These are phyloP conservation scores for Mortierella alpina DNA, from an alignment of 192 early-diverging fungal genomes.

Conservation along the genomic window DNA sequence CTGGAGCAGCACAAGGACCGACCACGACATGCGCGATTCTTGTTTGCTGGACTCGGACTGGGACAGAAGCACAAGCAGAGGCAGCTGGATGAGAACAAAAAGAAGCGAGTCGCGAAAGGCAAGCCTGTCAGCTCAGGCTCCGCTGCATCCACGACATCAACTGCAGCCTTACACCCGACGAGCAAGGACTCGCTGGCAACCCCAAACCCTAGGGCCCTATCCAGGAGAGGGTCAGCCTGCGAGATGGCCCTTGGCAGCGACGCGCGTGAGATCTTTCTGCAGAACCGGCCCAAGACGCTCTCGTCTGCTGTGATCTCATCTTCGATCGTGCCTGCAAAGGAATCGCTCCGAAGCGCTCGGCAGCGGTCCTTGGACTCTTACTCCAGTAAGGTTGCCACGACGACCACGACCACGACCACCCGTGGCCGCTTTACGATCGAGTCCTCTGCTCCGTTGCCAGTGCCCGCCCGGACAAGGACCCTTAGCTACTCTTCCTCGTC, in stretches of 20 bases:
- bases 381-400: neutral
- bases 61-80: neutral
- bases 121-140: neutral
- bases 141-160: neutral
- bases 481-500: constrained; percentile 26
- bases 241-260: constrained; percentile 44
- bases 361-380: constrained; percentile 15
- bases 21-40: neutral
- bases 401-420: constrained; percentile 13
- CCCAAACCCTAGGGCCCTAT: neutral
- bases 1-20: neutral
- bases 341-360: constrained; percentile 3
- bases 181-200: neutral
- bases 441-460: constrained; percentile 20
- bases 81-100: neutral
- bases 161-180: neutral
- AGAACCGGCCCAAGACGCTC: constrained; percentile 42
- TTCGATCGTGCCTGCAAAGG: constrained; percentile 18
- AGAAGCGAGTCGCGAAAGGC: neutral
- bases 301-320: constrained; percentile 35
- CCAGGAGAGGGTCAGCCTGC: constrained; percentile 25
- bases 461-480: constrained; percentile 27
- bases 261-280: constrained; percentile 31
- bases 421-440: constrained; percentile 47
- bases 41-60: constrained; percentile 15